Evolutionary conservation across 305 asterid species (phyloP), one percentile per base, ranked within the genome.

Genomic region (Caryopteris hybrid): DNA sequence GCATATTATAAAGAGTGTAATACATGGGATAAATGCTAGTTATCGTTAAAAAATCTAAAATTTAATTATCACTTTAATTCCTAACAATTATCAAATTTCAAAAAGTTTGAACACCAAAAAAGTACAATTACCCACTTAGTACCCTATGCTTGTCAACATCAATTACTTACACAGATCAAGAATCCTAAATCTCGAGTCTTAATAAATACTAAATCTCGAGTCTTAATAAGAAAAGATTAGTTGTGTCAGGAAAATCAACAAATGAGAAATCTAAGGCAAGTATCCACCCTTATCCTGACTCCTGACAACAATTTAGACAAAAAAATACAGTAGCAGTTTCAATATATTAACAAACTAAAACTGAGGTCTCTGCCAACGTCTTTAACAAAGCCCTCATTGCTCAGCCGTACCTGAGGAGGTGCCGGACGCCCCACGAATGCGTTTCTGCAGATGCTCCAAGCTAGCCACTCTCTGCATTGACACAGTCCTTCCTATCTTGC

Each of bases 381-480:
- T 39, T 59, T 38, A 43, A 43, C 59, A 54, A 4, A 10, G 36
- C 58, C 31, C 66, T 80, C 74, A 76, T 47, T 71, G 83, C 53
- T 79, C 82, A 31, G 79, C 79, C 21, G 66, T 66, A 59, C 76
- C 88, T 83, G 81, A 51, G 74, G 71, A 52, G 8, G 91, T 64
- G 47, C 68, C 74, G 27, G 76, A 56, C 11, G 75, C 85, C 7
- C 88, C 89, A 3, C 90, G 91, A 34, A 87, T 88, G 62, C 93
- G 91, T 74, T 86, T 86, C 87, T 88, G 94, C 70, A 87, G 84
- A 77, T 89, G 96, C 63, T 94, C 98, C 93, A 91, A 79, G 82
- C 98, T 94, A 41, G 95, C 90, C 71, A 88, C 98, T 73, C 95
- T 84, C 76, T 89, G 98, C 95, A 86, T 74, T 6, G 99, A 79